Evolutionary conservation across 768 basidiomycete genomes (phyloP).

Genomic region (Naganishia friedmannii): DNA sequence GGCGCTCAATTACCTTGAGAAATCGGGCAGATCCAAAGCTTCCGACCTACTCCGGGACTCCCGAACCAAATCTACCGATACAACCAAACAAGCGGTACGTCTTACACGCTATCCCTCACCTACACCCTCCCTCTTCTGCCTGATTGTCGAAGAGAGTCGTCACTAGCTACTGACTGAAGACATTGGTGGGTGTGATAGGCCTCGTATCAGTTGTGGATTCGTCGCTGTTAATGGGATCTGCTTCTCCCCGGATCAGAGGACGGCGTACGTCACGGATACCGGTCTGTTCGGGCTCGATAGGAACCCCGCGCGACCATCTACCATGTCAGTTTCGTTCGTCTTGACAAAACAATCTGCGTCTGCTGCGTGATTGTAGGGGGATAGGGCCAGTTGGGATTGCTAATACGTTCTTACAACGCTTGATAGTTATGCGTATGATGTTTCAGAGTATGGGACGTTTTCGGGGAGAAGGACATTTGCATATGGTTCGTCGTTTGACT

Average conservation of each 20-base stretch:
- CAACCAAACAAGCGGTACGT: conserved; percentile 58
- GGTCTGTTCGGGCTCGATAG: conserved; percentile 39
- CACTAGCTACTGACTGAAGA: no score
- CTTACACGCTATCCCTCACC: no score
- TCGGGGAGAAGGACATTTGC: no score
- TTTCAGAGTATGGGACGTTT: no score
- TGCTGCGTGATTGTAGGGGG: neutral
- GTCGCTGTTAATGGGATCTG: conserved; percentile 78
- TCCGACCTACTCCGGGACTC: conserved; percentile 65
- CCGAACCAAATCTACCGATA: conserved; percentile 77
- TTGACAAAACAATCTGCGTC: no score
- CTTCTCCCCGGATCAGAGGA: conserved; percentile 64
- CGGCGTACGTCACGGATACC: conserved; percentile 60
- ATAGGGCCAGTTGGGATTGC: neutral
- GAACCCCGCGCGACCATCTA: conserved; percentile 59
- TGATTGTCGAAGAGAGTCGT: no score
- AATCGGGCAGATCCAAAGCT: conserved; percentile 53
- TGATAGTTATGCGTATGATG: no score
- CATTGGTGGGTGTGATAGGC: no score
- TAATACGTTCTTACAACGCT: no score
- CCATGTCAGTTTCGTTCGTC: conserved; percentile 67
- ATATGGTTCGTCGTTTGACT: no score
- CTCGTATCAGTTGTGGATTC: conserved; percentile 36
- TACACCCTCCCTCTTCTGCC: no score
- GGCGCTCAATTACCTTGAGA: no score